A percentile compares a stretch with the other conserved stretches of the same genome.
Evolutionary conservation across 805 yeast genomes (phyloP).

Genomic region (Hanseniaspora clermontiae): DNA sequence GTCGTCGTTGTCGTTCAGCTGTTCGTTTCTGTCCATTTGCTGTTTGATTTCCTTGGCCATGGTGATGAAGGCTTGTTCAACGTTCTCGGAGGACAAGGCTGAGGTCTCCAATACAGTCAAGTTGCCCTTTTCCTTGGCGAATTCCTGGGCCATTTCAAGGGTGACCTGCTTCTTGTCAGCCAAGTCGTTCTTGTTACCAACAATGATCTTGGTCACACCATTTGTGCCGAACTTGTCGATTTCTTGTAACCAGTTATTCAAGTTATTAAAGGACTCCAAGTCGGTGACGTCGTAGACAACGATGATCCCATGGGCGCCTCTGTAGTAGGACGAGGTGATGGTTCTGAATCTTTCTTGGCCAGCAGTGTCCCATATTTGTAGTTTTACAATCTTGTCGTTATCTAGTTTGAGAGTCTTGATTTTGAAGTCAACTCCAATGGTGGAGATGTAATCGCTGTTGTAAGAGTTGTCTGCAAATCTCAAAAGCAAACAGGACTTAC

Average conservation of each 20-base stretch:
- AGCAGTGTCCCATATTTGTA: constrained; percentile 99
- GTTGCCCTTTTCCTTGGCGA: constrained; percentile 78
- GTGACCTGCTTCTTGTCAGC: constrained; percentile 91
- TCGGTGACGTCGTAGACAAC: constrained; percentile 97
- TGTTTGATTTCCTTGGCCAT: constrained; percentile 98
- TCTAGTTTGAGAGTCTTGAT: constrained; percentile 85
- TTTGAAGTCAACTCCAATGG: constrained; percentile 93
- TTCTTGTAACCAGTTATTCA: constrained; percentile 96
- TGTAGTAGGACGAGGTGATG: constrained; percentile 89
- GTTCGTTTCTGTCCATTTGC: constrained; percentile 60
- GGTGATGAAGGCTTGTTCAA: constrained; percentile 94
- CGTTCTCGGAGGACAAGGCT: constrained; percentile 88
- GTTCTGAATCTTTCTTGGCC: constrained; percentile 98
- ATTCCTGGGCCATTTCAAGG: constrained; percentile 90
- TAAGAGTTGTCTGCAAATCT: constrained; percentile 96
- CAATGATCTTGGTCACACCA: constrained; percentile 88
- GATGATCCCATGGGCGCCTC: constrained; percentile 98
- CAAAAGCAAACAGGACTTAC: constrained; percentile 86
- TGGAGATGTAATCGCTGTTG: constrained; percentile 91
- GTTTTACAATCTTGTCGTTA: constrained; percentile 81
- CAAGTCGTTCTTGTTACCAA: constrained; percentile 93
- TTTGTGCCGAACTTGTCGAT: constrained; percentile 97
- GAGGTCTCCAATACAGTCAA: constrained; percentile 94
- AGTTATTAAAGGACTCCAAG: constrained; percentile 90
- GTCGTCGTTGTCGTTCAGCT: constrained; percentile 33